Evolutionary conservation across 495 filamentous ascomycete genomes (phyloP).

Genomic region (Penicillium salamii): DNA sequence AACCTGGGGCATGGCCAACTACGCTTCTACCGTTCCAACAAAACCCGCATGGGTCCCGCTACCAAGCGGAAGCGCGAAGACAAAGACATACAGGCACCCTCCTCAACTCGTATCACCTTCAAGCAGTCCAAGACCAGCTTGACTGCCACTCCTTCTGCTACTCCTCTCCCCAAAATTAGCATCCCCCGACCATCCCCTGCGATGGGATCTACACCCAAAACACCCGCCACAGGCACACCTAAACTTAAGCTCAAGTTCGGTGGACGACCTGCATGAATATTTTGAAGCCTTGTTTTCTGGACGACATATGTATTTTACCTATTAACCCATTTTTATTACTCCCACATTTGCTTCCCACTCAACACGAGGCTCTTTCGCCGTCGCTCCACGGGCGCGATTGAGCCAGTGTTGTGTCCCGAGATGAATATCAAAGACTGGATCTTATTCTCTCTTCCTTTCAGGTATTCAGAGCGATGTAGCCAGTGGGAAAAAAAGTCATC

Average conservation of each 20-base stretch:
- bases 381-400: conserved; percentile 15
- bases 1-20: conserved; percentile 54
- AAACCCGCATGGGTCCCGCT: conserved; percentile 29
- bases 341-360: background rate
- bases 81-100: conserved; percentile 33
- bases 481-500: background rate
- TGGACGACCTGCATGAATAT: conserved; percentile 31
- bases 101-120: conserved; percentile 44
- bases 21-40: conserved; percentile 36
- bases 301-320: conserved; percentile 22
- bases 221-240: conserved; percentile 25
- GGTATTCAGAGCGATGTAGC: background rate
- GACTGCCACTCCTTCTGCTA: conserved; percentile 20
- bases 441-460: background rate
- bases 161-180: conserved; percentile 32
- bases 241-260: conserved; percentile 47
- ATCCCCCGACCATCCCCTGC: conserved; percentile 34
- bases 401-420: conserved; percentile 3
- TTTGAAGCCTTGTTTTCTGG: conserved; percentile 1
- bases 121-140: conserved; percentile 38
- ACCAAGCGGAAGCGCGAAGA: conserved; percentile 47
- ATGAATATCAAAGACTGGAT: conserved; percentile 13
- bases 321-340: conserved; percentile 6
- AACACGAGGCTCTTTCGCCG: conserved; percentile 2
- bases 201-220: conserved; percentile 14